Base-by-base conservation (phyloP, 176 grass and related monocot genomes). In the Musa itinerans region DNA sequence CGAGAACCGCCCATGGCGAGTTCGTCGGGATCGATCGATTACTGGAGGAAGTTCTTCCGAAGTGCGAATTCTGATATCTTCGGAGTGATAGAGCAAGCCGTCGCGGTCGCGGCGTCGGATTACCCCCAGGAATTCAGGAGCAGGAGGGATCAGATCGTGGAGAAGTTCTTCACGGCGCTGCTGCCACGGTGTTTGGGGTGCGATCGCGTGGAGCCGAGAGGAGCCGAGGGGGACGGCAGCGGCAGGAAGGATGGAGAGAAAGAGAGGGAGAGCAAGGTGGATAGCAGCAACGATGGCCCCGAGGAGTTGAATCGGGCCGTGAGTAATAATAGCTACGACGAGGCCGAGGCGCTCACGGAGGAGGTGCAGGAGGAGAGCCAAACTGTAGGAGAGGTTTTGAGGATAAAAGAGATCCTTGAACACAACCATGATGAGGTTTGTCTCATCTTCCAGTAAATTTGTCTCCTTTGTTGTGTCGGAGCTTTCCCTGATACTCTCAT, bases 361-460 rank as follows among this genome's bases (percentile, higher is more conserved):
- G 89, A 92, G 81, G 88, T 95, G 16, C 86, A 95, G 21, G 79
- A 87, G 75, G 89, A 91, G 53, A 87, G 80, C 3, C 81, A 88
- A 84, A 80, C 76, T 51, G 54, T 92, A 4, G 78, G 73, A 4
- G 91, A 99, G 83, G 91, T 99, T 1, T 57, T 87, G 15, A 87
- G 91, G 66, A 94, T 99, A 77, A 94, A 99, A 25, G 83, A 86
- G n/a, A 80, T 88, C 51, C 73, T 99, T 54, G 9, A 59, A 51
- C 80, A 81, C 54, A 77, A 86, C 43, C 80, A 85, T 2, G 86
- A 89, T 7, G 69, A 94, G 70, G 96, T 99, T 50, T 48, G 66
- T 71, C 14, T 61, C 27, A 7, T 26, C 21, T 19, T 78, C 34
- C 9, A 10, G 3, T 59, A 27, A 49, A 21, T 21, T 22, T 21